Conservation (phyloP, 1,139 yeast species). For the Hemisphaericaspora xylanilytica region DNA sequence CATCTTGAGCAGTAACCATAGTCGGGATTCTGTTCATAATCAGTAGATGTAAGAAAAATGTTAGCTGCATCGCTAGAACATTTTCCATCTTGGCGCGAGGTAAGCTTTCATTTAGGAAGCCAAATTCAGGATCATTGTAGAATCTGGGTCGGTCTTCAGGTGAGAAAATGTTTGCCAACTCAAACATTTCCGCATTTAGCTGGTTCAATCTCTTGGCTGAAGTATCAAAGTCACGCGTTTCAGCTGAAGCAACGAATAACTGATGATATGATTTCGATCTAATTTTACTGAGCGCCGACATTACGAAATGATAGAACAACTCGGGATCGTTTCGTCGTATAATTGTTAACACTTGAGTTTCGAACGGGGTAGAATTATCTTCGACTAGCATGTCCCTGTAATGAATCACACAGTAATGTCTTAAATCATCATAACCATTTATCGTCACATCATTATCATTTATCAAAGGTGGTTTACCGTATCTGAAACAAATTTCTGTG, state of each 20-base stretch:
- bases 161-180: conserved; percentile 15
- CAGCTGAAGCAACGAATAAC: conserved; percentile 30
- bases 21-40: conserved; percentile 36
- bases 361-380: neutral
- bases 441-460: conserved; percentile 50
- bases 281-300: conserved; percentile 25
- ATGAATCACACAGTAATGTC: conserved; percentile 6
- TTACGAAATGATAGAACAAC: conserved; percentile 13
- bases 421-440: conserved; percentile 16
- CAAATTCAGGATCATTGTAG: conserved; percentile 26
- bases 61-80: conserved; percentile 23
- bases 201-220: conserved; percentile 18
- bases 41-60: conserved; percentile 36
- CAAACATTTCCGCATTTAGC: conserved; percentile 23
- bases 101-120: conserved; percentile 6
- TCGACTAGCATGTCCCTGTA: neutral
- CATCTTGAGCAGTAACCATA: conserved; percentile 18
- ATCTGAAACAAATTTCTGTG: conserved; percentile 50
- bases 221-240: conserved; percentile 17
- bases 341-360: neutral
- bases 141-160: conserved; percentile 23
- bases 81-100: conserved; percentile 13
- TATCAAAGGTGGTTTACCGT: conserved; percentile 61
- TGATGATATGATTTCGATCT: conserved; percentile 28
- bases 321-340: neutral